Evolutionary conservation across 371 early-diverging fungal species (phyloP).

Genomic region (Mucor mucedo): DNA sequence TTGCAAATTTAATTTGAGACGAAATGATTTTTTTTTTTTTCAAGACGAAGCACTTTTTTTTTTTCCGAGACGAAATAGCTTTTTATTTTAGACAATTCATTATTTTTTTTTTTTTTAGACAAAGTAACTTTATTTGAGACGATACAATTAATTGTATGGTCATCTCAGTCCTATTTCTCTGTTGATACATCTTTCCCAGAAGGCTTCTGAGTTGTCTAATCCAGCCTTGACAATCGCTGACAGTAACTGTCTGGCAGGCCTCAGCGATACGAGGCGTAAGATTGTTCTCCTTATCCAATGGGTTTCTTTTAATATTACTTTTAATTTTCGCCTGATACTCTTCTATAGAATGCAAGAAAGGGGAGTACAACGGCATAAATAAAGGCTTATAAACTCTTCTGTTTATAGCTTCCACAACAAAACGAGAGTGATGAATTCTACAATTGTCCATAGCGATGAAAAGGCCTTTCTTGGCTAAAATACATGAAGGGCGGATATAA

Average conservation of each 20-base stretch:
- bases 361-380: constrained; percentile 18
- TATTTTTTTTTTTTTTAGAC: too few relatives aligned
- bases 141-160: too few relatives aligned
- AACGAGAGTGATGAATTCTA: constrained; percentile 11
- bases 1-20: too few relatives aligned
- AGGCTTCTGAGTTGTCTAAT: constrained; percentile 10
- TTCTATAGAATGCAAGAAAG: constrained; percentile 17
- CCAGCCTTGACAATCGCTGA: constrained; percentile 10
- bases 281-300: background rate
- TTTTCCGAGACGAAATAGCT: too few relatives aligned
- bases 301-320: constrained; percentile 1
- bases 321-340: constrained; percentile 15
- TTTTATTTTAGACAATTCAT: too few relatives aligned
- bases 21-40: too few relatives aligned
- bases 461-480: constrained; percentile 1
- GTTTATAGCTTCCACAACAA: constrained; percentile 14
- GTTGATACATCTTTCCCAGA: constrained; percentile 8
- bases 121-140: too few relatives aligned
- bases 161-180: constrained; percentile 7
- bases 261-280: too few relatives aligned
- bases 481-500: background rate
- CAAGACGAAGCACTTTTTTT: too few relatives aligned
- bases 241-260: background rate
- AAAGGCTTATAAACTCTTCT: constrained; percentile 11
- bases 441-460: constrained; percentile 18